A percentile compares a stretch with the other conserved stretches of the same genome.
Evolutionary conservation across 768 basidiomycete species (phyloP).

Genomic region (Suillus weaverae): DNA sequence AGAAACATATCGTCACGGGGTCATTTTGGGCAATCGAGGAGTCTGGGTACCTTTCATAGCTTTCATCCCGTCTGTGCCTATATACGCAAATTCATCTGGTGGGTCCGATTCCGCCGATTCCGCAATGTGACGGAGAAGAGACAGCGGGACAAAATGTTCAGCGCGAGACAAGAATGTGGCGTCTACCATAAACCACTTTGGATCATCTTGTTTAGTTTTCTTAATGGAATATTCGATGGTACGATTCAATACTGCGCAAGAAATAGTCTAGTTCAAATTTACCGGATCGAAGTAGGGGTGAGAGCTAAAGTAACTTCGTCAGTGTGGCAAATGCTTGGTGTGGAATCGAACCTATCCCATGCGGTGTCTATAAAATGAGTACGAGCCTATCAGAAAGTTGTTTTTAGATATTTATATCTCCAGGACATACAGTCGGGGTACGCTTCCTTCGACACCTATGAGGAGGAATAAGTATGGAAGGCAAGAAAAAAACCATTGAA

Average conservation of each 20-base stretch:
- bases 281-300: conserved; percentile 86
- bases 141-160: conserved; percentile 72
- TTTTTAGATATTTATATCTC: conserved; percentile 4
- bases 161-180: conserved; percentile 66
- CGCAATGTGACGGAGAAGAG: conserved; percentile 68
- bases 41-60: conserved; percentile 58
- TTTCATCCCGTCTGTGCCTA: conserved; percentile 57
- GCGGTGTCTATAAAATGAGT: conserved; percentile 64
- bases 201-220: conserved; percentile 77
- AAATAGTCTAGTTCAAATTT: conserved; percentile 21
- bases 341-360: conserved; percentile 71
- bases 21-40: conserved; percentile 2
- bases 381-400: conserved; percentile 11
- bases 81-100: conserved; percentile 63
- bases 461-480: conserved; percentile 9
- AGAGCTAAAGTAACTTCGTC: conserved; percentile 30
- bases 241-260: conserved; percentile 4
- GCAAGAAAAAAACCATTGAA: neutral
- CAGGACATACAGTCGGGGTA: conserved; percentile 81
- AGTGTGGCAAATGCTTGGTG: conserved; percentile 9
- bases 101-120: conserved; percentile 35
- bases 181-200: conserved; percentile 95
- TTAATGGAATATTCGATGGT: conserved; percentile 24
- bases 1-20: conserved; percentile 16
- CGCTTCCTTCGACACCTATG: conserved; percentile 74